Conservation (phyloP, 176 grass and related monocot species). For the Carex parvula region DNA sequence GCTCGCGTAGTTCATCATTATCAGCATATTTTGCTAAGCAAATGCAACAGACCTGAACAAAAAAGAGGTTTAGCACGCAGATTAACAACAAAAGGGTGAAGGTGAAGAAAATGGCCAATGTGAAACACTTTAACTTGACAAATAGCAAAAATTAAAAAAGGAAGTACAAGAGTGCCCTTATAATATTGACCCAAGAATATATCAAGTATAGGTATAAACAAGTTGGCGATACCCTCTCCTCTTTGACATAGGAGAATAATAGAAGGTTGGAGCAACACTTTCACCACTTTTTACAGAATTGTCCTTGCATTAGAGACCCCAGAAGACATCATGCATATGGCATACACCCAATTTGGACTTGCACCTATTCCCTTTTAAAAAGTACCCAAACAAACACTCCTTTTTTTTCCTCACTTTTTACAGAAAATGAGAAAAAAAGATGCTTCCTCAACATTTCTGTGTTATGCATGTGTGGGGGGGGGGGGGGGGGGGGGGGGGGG, state of each 20-base stretch:
- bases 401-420: background rate
- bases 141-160: background rate
- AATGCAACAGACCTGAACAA: constrained; percentile 79
- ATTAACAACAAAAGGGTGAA: background rate
- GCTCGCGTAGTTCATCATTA: constrained; percentile 76
- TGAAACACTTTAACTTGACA: background rate
- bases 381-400: background rate
- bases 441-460: background rate
- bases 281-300: background rate
- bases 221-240: background rate
- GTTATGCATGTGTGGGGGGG: background rate
- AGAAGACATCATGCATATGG: background rate
- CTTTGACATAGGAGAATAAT: background rate
- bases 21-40: constrained; percentile 76
- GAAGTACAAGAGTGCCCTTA: background rate
- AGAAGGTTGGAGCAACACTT: background rate
- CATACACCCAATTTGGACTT: background rate
- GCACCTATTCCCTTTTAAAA: background rate
- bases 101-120: background rate
- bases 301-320: too few relatives aligned
- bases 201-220: background rate
- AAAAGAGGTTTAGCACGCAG: background rate
- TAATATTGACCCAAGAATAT: background rate
- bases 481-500: too few relatives aligned
- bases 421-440: background rate